Conservation (phyloP, 805 yeast genomes). For the Hanseniaspora clermontiae region DNA sequence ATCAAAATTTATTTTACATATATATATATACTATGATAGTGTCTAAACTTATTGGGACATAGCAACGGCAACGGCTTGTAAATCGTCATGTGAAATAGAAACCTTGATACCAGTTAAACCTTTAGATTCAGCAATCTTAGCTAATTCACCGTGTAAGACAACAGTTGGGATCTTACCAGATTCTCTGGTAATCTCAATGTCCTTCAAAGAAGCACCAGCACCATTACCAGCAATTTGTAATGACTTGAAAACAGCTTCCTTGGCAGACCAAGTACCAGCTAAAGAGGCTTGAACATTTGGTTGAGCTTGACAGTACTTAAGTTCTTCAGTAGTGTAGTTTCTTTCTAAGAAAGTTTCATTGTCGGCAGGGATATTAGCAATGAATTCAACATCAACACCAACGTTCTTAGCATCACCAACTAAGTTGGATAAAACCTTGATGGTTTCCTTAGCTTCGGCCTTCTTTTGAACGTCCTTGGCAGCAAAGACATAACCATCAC, state of each 20-base stretch:
- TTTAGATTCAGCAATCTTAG: slow-evolving; percentile 52
- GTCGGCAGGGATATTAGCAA: slow-evolving; percentile 67
- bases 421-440: slow-evolving; percentile 45
- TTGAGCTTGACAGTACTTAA: slow-evolving; percentile 60
- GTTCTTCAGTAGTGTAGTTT: slow-evolving; percentile 77
- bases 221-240: slow-evolving; percentile 81
- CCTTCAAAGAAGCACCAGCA: slow-evolving; percentile 86
- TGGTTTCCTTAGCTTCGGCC: slow-evolving; percentile 34
- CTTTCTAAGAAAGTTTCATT: slow-evolving; percentile 85
- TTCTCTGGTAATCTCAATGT: slow-evolving; percentile 69
- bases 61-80: slow-evolving; percentile 97
- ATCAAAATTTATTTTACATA: background rate
- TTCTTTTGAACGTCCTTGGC: slow-evolving; percentile 45
- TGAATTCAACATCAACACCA: slow-evolving; percentile 94
- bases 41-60: slow-evolving; percentile 28
- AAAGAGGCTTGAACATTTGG: slow-evolving; percentile 76
- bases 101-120: slow-evolving; percentile 67
- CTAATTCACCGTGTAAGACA: slow-evolving; percentile 61
- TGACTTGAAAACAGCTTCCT: slow-evolving; percentile 97
- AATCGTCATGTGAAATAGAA: slow-evolving; percentile 90
- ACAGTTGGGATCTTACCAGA: slow-evolving; percentile 75
- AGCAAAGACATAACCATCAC: slow-evolving; percentile 37
- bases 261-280: slow-evolving; percentile 98
- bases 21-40: background rate
- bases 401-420: slow-evolving; percentile 46